A percentile compares a stretch with the other conserved stretches of the same genome.
Evolutionary conservation across 2,329 filamentous ascomycete species (phyloP).

Genomic region (Anthostomella pinea): DNA sequence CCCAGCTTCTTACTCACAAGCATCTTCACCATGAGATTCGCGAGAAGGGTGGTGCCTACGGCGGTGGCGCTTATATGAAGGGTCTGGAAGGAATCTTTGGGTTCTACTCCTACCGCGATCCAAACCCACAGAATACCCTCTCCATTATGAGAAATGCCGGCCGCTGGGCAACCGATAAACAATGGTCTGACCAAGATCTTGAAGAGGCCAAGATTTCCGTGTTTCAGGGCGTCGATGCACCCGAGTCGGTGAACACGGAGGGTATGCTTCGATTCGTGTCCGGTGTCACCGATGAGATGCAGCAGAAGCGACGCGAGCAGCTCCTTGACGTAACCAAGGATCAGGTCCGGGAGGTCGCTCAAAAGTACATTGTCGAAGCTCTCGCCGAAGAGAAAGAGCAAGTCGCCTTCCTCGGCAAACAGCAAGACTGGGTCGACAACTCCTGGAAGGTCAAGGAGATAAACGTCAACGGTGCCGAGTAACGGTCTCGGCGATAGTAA

Average conservation of each 20-base stretch:
- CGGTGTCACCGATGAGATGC: constrained; percentile 85
- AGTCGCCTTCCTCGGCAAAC: constrained; percentile 76
- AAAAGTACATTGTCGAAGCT: constrained; percentile 73
- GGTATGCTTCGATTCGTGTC: constrained; percentile 83
- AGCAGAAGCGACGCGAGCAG: constrained; percentile 76
- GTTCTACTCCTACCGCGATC: constrained; percentile 95
- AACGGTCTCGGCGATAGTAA: constrained; percentile 3
- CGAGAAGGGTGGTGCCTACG: constrained; percentile 95
- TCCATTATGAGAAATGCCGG: constrained; percentile 82
- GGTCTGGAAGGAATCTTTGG: constrained; percentile 83
- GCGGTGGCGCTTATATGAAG: constrained; percentile 81
- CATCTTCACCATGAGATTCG: constrained; percentile 96
- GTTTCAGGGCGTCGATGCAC: constrained; percentile 89
- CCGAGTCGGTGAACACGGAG: constrained; percentile 80
- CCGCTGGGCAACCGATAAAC: constrained; percentile 74
- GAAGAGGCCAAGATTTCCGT: constrained; percentile 95
- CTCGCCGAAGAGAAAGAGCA: constrained; percentile 59
- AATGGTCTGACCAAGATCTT: constrained; percentile 80
- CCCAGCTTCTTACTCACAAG: constrained; percentile 92
- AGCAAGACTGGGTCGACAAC: constrained; percentile 72
- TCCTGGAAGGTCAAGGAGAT: constrained; percentile 76
- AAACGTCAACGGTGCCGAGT: constrained; percentile 51
- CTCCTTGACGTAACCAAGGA: constrained; percentile 81
- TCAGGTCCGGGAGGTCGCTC: constrained; percentile 77
- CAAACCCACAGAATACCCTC: constrained; percentile 86